Evolutionary conservation across 306 rosid genomes (phyloP).

Genomic region (Dalbergia oliveri): DNA sequence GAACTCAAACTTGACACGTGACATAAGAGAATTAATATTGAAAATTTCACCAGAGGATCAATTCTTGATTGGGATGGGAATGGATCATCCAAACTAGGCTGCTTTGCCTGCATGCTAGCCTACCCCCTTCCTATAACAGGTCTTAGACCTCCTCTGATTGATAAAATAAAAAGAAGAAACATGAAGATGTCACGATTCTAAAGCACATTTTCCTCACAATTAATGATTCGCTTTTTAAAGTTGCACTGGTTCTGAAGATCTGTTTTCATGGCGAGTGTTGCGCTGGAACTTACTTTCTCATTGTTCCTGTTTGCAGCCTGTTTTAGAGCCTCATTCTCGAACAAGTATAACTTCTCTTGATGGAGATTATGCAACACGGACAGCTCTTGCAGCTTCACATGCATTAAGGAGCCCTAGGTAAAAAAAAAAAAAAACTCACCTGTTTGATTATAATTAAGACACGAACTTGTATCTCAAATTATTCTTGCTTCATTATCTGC

Average conservation of each 20-base stretch:
- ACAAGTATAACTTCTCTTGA: slow-evolving; percentile 52
- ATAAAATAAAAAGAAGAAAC: background rate
- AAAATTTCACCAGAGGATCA: too few species aligned
- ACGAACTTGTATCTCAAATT: slow-evolving; percentile 9
- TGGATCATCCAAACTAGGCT: background rate
- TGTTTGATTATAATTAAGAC: slow-evolving; percentile 20
- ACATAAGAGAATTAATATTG: too few species aligned
- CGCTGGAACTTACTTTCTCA: slow-evolving; percentile 42
- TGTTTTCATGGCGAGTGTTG: slow-evolving; percentile 25
- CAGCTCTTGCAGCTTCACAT: slow-evolving; percentile 50
- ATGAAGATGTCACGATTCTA: background rate
- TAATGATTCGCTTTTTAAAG: slow-evolving; percentile 31
- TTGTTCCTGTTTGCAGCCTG: slow-evolving; percentile 49
- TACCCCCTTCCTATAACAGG: background rate
- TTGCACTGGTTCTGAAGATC: slow-evolving; percentile 25
- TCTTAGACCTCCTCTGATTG: slow-evolving; percentile 18
- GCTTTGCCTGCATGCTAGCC: slow-evolving; percentile 7
- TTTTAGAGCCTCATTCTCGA: slow-evolving; percentile 53
- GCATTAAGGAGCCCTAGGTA: slow-evolving; percentile 58
- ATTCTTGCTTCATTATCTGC: slow-evolving; percentile 14
- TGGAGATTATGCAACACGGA: slow-evolving; percentile 52
- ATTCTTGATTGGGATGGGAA: too few species aligned
- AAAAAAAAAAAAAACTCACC: slow-evolving; percentile 26
- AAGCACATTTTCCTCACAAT: slow-evolving; percentile 1
- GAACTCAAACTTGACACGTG: too few species aligned